Evolutionary conservation across 2,329 filamentous ascomycete species (phyloP).

Genomic region (Fusarium burgessii): DNA sequence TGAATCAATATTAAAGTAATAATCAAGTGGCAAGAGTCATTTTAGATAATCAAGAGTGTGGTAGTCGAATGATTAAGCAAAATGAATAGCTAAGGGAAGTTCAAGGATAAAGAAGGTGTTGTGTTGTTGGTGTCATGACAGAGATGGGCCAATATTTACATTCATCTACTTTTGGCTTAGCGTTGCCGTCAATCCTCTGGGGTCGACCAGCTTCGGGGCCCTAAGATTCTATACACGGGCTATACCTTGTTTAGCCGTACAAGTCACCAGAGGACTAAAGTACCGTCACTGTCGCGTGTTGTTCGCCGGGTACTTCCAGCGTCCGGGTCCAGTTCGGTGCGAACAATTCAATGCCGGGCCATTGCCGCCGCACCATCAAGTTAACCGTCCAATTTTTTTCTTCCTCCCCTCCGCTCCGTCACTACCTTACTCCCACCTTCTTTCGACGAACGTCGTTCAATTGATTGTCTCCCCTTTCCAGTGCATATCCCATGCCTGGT

Average conservation of each 20-base stretch:
- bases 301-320: constrained; percentile 26
- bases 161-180: constrained; percentile 49
- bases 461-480: constrained; percentile 41
- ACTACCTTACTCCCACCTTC: constrained; percentile 35
- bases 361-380: constrained; percentile 45
- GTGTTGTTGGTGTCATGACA: constrained; percentile 12
- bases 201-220: constrained; percentile 31
- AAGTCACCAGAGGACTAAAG: constrained; percentile 4
- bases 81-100: neutral
- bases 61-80: neutral
- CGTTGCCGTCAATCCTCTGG: constrained; percentile 18
- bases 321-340: constrained; percentile 29
- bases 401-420: constrained; percentile 43
- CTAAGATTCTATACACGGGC: constrained; percentile 27
- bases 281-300: constrained; percentile 34
- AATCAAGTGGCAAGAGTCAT: neutral
- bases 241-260: constrained; percentile 24
- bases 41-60: neutral
- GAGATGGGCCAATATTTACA: constrained; percentile 46
- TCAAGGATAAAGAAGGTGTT: neutral
- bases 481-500: constrained; percentile 47
- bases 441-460: constrained; percentile 43
- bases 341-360: constrained; percentile 39
- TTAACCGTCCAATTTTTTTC: constrained; percentile 48
- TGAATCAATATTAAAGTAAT: neutral